Base-by-base conservation (phyloP, 1,284 basidiomycete species). In the Puccinia triticina region DNA sequence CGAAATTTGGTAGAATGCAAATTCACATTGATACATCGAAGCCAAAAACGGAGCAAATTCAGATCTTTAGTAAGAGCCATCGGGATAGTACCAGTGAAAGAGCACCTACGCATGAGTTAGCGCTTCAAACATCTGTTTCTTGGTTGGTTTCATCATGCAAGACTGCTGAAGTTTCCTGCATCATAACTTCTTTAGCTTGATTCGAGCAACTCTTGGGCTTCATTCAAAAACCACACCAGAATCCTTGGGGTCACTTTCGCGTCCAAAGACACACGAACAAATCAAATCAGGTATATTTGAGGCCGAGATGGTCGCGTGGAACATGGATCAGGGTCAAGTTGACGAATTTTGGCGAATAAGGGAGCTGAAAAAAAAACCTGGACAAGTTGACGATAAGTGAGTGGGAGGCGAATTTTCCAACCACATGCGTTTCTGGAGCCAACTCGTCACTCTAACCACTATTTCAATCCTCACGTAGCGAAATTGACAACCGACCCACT, bases 301-400 rank as follows among this genome's bases (percentile, higher is more conserved):
- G 86, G 93, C 93, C 0, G 94, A 96, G 87, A 93, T 96, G 90
- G 91, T 95, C 5, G 91, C 93, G 0, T 95, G 90, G 86, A 90
- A 92, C 71, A 92, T 91, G 37, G 87, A 16, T 83, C 86, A 78
- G 85, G 84, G 84, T 1, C 83, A 85, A 8, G 87, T 89, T 69
- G 88, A 88, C 82, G 88, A 89, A 85, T 89, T 89, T 83, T 89
- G 88, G 87, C 85, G 86, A 85, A 84, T 84, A 18, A 46, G 50
- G 3, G 69, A 71, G 26, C 12, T 80, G 18, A 80, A 80, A 37
- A 11, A n/a, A 18, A 78, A 69, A 29, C 77, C 77, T 67, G 53
- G 64, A 64, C n/a, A 34, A 53, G n/a, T 50, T 23, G 7, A 40
- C 40, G 34, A 66, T 12, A 34, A 16, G 64, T 69, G n/a, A 64